Evolutionary conservation across 2,329 filamentous ascomycete species (phyloP).

Genomic region (Phaeoacremonium minimum): DNA sequence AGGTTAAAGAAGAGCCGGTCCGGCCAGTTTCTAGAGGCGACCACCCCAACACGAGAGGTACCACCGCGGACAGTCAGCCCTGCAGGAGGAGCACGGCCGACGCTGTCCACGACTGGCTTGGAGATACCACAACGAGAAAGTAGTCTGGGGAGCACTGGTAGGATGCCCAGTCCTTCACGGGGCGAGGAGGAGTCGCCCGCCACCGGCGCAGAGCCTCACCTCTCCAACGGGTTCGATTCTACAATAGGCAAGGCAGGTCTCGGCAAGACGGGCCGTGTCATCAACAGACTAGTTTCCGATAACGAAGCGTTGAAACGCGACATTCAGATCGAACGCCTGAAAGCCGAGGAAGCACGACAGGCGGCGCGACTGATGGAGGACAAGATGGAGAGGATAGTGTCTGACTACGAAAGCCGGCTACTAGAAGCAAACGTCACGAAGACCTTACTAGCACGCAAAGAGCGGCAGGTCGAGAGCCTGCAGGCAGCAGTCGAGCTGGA

Average conservation of each 20-base stretch:
- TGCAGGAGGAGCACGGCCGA: conserved; percentile 1
- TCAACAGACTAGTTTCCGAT: conserved; percentile 76
- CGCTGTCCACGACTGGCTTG: conserved; percentile 10
- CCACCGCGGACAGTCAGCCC: conserved; percentile 8
- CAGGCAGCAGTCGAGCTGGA: conserved; percentile 62
- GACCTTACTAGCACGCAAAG: conserved; percentile 65
- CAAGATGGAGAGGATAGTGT: conserved; percentile 64
- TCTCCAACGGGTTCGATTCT: conserved; percentile 56
- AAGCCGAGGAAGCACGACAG: conserved; percentile 67
- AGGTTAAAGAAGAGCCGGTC: conserved; percentile 28
- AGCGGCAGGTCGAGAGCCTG: conserved; percentile 68
- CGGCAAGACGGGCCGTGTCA: conserved; percentile 73
- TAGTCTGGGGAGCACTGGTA: conserved; percentile 10
- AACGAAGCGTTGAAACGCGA: conserved; percentile 76
- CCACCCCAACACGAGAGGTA: conserved; percentile 8
- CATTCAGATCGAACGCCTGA: conserved; percentile 59
- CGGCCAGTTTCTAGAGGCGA: conserved; percentile 7
- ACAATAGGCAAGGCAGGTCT: conserved; percentile 66
- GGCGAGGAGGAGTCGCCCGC: no score
- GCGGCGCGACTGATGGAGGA: conserved; percentile 64
- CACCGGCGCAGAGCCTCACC: no score
- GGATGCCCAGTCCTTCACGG: no score
- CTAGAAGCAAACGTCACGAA: conserved; percentile 70
- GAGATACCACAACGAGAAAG: conserved; percentile 19
- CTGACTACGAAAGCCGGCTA: conserved; percentile 65